Evolutionary conservation across 2,329 filamentous ascomycete species (phyloP).

Genomic region (Alternaria viburni): DNA sequence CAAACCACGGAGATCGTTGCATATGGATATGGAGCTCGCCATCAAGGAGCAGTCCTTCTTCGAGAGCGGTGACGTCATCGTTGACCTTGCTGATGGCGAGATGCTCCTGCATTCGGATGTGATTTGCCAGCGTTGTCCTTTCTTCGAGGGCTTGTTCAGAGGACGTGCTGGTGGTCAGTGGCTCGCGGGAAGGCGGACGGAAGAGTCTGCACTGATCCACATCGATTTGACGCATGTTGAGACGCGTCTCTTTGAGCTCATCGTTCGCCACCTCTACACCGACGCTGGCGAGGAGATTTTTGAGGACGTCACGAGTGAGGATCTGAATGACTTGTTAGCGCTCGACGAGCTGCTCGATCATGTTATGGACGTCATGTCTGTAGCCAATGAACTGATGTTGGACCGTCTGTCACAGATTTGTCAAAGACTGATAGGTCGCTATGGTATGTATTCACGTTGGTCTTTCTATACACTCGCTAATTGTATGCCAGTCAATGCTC

Average conservation of each 20-base stretch:
- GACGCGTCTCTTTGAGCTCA: constrained; percentile 74
- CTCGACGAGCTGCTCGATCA: constrained; percentile 86
- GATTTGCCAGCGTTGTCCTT: constrained; percentile 83
- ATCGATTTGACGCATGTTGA: constrained; percentile 86
- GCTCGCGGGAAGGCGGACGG: constrained; percentile 73
- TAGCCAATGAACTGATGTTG: constrained; percentile 94
- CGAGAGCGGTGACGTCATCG: constrained; percentile 76
- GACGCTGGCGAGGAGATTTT: constrained; percentile 84
- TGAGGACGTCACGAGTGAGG: constrained; percentile 71
- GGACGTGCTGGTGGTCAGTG: constrained; percentile 87
- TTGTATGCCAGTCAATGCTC: constrained; percentile 47
- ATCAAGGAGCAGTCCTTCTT: constrained; percentile 74
- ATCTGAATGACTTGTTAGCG: constrained; percentile 52
- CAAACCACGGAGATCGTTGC: constrained; percentile 67
- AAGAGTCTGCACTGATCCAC: constrained; percentile 59
- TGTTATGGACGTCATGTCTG: constrained; percentile 87
- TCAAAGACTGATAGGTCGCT: constrained; percentile 80
- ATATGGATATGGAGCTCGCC: constrained; percentile 73
- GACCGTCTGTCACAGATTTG: constrained; percentile 89
- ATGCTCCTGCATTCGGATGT: constrained; percentile 78
- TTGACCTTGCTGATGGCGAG: constrained; percentile 77
- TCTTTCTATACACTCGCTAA: constrained; percentile 21
- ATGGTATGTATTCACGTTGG: constrained; percentile 58
- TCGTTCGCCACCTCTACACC: constrained; percentile 81
- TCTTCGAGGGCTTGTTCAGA: constrained; percentile 88